Evolutionary conservation across 805 yeast species (phyloP).

Genomic region (Blastobotrys attinorum): DNA sequence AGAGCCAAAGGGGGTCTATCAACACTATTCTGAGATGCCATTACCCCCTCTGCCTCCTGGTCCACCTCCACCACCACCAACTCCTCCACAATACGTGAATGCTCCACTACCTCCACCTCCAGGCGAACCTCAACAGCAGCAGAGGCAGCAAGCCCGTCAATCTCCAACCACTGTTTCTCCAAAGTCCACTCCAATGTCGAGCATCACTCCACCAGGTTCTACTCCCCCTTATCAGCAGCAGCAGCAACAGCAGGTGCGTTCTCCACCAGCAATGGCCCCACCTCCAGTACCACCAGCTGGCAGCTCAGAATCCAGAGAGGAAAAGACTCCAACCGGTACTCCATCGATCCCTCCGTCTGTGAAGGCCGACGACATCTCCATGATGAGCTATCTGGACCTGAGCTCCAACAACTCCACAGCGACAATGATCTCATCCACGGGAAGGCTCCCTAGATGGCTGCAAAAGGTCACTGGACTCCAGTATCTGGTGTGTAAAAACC

Average conservation of each 20-base stretch:
- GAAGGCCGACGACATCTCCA: constrained; percentile 5
- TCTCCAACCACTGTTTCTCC: not conserved
- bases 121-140: not conserved
- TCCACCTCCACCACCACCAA: constrained; percentile 1
- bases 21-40: constrained; percentile 2
- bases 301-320: not conserved
- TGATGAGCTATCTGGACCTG: constrained; percentile 19
- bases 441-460: constrained; percentile 22
- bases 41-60: constrained; percentile 5
- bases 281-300: not conserved
- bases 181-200: not conserved
- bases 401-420: constrained; percentile 11
- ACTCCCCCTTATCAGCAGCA: no score
- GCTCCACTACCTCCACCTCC: not conserved
- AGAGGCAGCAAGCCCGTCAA: not conserved
- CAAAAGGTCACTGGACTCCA: constrained; percentile 17
- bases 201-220: no score
- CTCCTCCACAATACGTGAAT: not conserved
- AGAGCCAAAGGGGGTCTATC: not conserved
- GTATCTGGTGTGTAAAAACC: constrained; percentile 18
- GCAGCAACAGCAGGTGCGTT: no score
- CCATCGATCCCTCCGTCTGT: constrained; percentile 1
- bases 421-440: constrained; percentile 16
- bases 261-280: not conserved
- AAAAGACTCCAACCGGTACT: not conserved